phyloP scores from a whole-genome alignment of 2,329 filamentous ascomycete species.

The Colletotrichum falcatum region DNA sequence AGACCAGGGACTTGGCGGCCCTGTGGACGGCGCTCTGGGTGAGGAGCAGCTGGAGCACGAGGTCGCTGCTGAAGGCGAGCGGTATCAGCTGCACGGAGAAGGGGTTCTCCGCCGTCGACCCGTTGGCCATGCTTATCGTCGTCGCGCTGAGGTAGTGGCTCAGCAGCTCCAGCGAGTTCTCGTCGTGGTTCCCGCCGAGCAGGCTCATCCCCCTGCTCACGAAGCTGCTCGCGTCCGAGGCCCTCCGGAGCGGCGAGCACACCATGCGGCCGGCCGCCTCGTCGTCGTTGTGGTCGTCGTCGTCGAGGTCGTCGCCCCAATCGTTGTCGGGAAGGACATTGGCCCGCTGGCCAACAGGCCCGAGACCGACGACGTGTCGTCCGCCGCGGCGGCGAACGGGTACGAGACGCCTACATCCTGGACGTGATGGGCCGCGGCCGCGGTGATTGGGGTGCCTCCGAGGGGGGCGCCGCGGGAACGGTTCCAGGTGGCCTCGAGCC shows the following conservation, averaged over 20 bases:
- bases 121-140: conserved; percentile 61
- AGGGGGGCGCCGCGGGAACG: neutral
- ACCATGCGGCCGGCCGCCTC: neutral
- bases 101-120: conserved; percentile 58
- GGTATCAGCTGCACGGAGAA: conserved; percentile 60
- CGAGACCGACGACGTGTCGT: neutral
- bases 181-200: conserved; percentile 36
- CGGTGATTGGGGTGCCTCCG: neutral
- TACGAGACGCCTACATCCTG: neutral
- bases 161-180: conserved; percentile 57
- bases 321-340: neutral
- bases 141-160: conserved; percentile 59
- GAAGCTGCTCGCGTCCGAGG: conserved; percentile 6
- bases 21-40: conserved; percentile 58
- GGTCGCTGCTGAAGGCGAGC: conserved; percentile 58
- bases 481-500: neutral
- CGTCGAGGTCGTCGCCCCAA: too few species aligned
- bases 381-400: neutral
- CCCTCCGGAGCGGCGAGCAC: neutral
- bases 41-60: conserved; percentile 59
- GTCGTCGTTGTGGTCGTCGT: neutral
- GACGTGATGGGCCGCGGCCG: neutral
- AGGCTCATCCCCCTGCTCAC: neutral
- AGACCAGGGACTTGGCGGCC: conserved; percentile 46
- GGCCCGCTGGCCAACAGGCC: neutral